Evolutionary conservation across 2,329 filamentous ascomycete species (phyloP).

Genomic region (Alternaria metachromatica): DNA sequence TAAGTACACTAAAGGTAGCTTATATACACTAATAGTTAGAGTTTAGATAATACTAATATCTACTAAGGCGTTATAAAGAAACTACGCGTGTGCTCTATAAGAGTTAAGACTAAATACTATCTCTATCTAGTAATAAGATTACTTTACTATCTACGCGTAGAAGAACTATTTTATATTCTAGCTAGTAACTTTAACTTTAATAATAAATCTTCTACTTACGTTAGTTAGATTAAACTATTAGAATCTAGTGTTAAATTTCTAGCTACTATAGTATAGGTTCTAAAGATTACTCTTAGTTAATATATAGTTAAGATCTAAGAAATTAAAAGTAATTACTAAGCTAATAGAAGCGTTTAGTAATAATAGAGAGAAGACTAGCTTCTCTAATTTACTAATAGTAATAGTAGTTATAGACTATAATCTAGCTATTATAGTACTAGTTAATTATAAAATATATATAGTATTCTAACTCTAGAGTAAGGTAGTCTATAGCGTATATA

Average conservation of each 20-base stretch:
- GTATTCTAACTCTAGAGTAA: background rate
- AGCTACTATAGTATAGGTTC: slow-evolving; percentile 5
- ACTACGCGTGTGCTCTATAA: slow-evolving; percentile 6
- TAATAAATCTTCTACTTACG: slow-evolving; percentile 8
- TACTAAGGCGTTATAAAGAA: slow-evolving; percentile 12
- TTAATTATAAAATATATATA: background rate
- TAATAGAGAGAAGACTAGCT: slow-evolving; percentile 12
- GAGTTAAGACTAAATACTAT: slow-evolving; percentile 21
- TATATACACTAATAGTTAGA: background rate
- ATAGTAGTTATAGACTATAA: slow-evolving; percentile 6
- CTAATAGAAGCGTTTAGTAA: slow-evolving; percentile 13
- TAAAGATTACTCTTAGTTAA: slow-evolving; percentile 14
- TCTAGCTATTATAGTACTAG: background rate
- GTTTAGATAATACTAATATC: background rate
- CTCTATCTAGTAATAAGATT: slow-evolving; percentile 15
- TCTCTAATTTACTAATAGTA: slow-evolving; percentile 12
- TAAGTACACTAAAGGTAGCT: background rate
- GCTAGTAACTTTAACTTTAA: slow-evolving; percentile 13
- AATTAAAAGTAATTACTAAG: slow-evolving; percentile 17
- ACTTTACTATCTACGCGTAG: slow-evolving; percentile 7
- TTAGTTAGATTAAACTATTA: slow-evolving; percentile 10
- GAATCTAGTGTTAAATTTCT: background rate
- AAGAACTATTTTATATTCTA: slow-evolving; percentile 20
- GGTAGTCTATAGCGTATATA: background rate
- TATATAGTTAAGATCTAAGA: slow-evolving; percentile 18